Evolutionary conservation across 192 early-diverging fungal species (phyloP), one percentile per base, ranked within the genome.

Genomic region (Anaeromyces robustus): DNA sequence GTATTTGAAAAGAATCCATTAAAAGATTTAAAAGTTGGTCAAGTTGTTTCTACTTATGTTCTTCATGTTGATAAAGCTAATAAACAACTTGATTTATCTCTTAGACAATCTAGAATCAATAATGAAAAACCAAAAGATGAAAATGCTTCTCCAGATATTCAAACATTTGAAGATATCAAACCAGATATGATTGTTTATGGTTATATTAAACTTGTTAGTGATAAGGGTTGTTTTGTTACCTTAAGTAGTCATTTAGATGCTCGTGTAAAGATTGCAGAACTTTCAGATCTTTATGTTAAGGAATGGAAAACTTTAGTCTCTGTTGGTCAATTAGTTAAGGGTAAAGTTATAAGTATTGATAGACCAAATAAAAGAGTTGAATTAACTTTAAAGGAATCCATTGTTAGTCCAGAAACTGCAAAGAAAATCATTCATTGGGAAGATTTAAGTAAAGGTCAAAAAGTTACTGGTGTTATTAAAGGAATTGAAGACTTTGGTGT

Each of bases 271-370:
- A 96, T 98, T 82, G 87, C 92, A 32, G 92, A 97, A 81, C 80
- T 98, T 22, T 93, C 92, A 4, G 95, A 97, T 86, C 92, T 90
- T 31, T 97, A 89, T 80, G 84, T 97, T 59, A 94, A 94, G 81
- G 94, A 97, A 81, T 95, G 95, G 89, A 92, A 93, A 86, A 81
- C 78, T 19, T 86, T 89, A 12, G 94, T 93, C 85, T 87, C 88
- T 14, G 79, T 88, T 11, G 96, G 94, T 16, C 92, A 94, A 82
- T 83, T 95, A 30, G 95, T 97, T 17, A 88, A 86, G n/a, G 93
- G 91, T 77, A 86, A 90, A 79, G 87, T 97, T 29, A 80, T 94
- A 43, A 84, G 79, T 52, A 88, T 94, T 30, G 89, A 95, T 81
- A 43, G 81, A 26, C 86, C 87, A 77, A 78, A 83, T 30, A 87